Percentiles rank a stretch among this genome's conserved stretches.
phyloP scores from a whole-genome alignment of 2,329 filamentous ascomycete genomes.

The Colletotrichum plurivorum region DNA sequence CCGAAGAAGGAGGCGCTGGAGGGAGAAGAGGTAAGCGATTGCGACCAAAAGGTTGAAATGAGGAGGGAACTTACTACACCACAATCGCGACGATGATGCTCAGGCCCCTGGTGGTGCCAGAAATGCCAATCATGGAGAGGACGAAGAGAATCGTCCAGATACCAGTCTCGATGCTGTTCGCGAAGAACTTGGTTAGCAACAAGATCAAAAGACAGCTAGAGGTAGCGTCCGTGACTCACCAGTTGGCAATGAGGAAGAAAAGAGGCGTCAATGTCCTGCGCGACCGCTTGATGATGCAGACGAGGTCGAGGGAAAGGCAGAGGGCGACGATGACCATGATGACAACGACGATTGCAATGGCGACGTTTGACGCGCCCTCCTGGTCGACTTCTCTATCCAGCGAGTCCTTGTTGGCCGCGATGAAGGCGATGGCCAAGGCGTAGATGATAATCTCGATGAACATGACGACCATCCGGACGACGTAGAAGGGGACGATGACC shows the following conservation, averaged over 20 bases:
- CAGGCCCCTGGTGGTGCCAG: slow-evolving; percentile 16
- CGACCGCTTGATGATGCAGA: slow-evolving; percentile 51
- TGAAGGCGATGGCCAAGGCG: slow-evolving; percentile 40
- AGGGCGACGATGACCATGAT: slow-evolving; percentile 45
- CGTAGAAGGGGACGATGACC: slow-evolving; percentile 52
- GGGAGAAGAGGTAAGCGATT: not conserved
- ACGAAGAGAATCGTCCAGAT: slow-evolving; percentile 48
- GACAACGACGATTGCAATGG: slow-evolving; percentile 45
- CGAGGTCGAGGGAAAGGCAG: slow-evolving; percentile 49
- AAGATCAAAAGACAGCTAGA: not conserved
- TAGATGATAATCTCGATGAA: slow-evolving; percentile 45
- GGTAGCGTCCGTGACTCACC: not conserved
- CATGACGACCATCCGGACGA: slow-evolving; percentile 50
- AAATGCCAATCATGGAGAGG: slow-evolving; percentile 44
- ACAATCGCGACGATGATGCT: slow-evolving; percentile 44
- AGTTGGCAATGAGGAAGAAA: slow-evolving; percentile 49
- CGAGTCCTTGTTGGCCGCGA: slow-evolving; percentile 42
- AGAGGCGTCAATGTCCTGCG: slow-evolving; percentile 47
- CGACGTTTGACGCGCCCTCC: not conserved
- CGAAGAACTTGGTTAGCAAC: not conserved
- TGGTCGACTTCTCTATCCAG: slow-evolving; percentile 25
- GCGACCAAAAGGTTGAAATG: too few relatives aligned
- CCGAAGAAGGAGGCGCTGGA: slow-evolving; percentile 50
- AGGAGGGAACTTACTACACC: slow-evolving; percentile 45
- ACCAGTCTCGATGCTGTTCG: slow-evolving; percentile 47